Evolutionary conservation across 805 yeast species (phyloP), one percentile per base, ranked within the genome.

Genomic region (Suhomyces sp.): DNA sequence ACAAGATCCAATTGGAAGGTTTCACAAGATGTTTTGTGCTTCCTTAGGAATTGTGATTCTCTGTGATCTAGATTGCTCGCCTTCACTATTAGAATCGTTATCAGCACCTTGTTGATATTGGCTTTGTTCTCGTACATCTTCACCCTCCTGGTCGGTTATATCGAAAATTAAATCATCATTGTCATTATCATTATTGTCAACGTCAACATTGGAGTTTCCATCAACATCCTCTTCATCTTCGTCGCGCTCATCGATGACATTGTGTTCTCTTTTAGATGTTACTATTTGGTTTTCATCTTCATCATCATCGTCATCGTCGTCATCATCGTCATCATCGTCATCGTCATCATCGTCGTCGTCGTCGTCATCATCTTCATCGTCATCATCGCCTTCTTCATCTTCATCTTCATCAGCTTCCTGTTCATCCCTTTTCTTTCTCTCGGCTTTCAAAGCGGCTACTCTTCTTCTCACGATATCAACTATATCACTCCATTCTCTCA

Each of bases 401-500:
- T 48, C 58, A 9, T 51, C 60, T 5, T 48, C 53, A 6, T 35
- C 45, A n/a, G 39, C 42, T 22, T 36, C 42, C 4, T 35, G 31
- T 20, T 39, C 49, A 16, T 45, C 54, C 5, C 43, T 33, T 13
- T 47, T 42, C 17, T 51, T 51, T 31, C 51, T 43, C 33, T 58
- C 65, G 3, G 51, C 54, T 31, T 56, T 54, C 24, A 66, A 43
- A 4, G 46, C 37, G 28, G 42, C 49, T 29, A 67, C 60, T 34
- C 59, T 55, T 27, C 66, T 55, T 34, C 71, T 53, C 33, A 68
- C 47, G 12, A 63, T 65, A 39, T 68, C 73, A 16, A 68, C 74
- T 17, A 68, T 51, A 21, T 68, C 74, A 40, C 47, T 54, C 74
- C 74, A 68, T 50, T 68, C 74, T 33, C 73, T 50, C 74, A 68